These are phyloP conservation scores for Apiotrichum domesticum DNA, from an alignment of 1,284 basidiomycete species.

Conservation along the genomic window DNA sequence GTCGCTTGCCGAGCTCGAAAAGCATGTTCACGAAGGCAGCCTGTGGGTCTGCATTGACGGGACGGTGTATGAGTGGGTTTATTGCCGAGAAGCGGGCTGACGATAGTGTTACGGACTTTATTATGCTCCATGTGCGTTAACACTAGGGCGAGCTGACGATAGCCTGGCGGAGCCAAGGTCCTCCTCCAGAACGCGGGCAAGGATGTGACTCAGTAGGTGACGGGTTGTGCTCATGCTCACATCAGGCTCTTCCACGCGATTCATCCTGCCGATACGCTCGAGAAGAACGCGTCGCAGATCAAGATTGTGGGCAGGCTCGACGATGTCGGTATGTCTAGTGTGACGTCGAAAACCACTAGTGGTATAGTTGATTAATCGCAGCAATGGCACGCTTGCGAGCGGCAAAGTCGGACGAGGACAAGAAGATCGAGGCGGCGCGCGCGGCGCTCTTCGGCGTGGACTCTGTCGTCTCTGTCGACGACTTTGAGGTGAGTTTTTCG, in stretches of 20 bases:
- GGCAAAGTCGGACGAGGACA: conserved; percentile 12
- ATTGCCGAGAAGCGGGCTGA: conserved; percentile 7
- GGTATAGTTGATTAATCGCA: background rate
- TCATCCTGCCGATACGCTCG: conserved; percentile 23
- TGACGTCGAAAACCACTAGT: background rate
- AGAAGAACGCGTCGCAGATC: conserved; percentile 18
- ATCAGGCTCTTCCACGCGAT: conserved; percentile 22
- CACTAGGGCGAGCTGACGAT: background rate
- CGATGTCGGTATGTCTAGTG: conserved; percentile 14
- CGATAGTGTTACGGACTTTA: conserved; percentile 26
- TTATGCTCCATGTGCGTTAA: conserved; percentile 16
- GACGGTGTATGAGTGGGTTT: conserved; percentile 32
- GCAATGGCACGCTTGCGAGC: background rate
- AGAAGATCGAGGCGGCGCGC: conserved; percentile 22
- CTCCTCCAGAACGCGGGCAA: conserved; percentile 31
- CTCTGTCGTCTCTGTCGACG: conserved; percentile 29
- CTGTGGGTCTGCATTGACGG: conserved; percentile 37
- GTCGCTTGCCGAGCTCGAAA: conserved; percentile 20
- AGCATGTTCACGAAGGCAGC: conserved; percentile 22
- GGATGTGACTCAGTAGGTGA: conserved; percentile 25
- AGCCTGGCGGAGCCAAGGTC: conserved; percentile 34
- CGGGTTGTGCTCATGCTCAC: background rate
- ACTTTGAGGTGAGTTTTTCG: conserved; percentile 29
- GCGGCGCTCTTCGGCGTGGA: conserved; percentile 28
- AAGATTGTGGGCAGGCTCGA: conserved; percentile 24